These are phyloP conservation scores for Asterochloris erici DNA, from an alignment of 139 green algal genomes.

Conservation along the genomic window DNA sequence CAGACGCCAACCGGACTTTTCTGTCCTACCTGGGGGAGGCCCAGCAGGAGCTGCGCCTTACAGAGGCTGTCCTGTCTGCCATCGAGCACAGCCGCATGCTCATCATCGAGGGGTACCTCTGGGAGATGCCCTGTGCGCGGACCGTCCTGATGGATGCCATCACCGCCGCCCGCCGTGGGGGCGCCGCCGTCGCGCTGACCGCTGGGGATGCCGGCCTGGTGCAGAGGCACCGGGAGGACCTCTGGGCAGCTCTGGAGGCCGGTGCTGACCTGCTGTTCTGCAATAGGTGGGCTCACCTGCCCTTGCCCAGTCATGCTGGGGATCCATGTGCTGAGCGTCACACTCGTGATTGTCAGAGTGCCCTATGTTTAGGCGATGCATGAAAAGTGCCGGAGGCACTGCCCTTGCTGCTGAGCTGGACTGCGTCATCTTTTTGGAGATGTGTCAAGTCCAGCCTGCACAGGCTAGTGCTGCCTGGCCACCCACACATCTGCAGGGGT, in stretches of 20 bases:
- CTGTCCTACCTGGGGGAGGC: constrained; percentile 72
- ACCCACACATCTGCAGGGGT: no score
- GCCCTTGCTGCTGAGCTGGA: not conserved
- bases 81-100: constrained; percentile 51
- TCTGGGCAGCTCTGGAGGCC: constrained; percentile 45
- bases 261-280: constrained; percentile 82
- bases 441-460: not conserved
- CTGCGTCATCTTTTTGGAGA: not conserved
- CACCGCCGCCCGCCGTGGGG: constrained; percentile 34
- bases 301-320: not conserved
- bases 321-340: not conserved
- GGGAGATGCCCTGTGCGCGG: constrained; percentile 49
- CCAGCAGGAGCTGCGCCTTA: constrained; percentile 29
- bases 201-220: constrained; percentile 81
- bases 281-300: constrained; percentile 38
- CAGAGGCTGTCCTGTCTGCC: constrained; percentile 39
- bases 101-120: constrained; percentile 85
- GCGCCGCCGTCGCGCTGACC: constrained; percentile 77
- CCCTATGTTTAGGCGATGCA: not conserved
- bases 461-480: not conserved
- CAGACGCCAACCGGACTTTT: constrained; percentile 90
- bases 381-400: not conserved
- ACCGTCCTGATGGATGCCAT: constrained; percentile 51
- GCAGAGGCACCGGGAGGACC: constrained; percentile 45
- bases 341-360: not conserved